Percentiles rank a stretch among this genome's conserved stretches.
Conservation (phyloP, 306 rosid species). For the Hippophae gyantsensis region DNA sequence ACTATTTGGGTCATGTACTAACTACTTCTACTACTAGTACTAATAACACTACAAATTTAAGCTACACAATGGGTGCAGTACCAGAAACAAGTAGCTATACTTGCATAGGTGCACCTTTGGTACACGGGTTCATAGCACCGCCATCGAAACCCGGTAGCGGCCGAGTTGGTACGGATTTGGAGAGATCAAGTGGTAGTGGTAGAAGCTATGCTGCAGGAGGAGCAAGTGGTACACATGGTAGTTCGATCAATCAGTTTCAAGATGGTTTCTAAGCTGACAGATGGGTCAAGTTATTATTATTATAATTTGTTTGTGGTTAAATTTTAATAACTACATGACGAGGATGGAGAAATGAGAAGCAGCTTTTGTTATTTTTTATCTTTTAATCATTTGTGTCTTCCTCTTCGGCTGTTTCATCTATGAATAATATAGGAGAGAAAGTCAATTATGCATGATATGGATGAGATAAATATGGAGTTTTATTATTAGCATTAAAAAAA, state of each 20-base stretch:
- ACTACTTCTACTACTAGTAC: constrained; percentile 20
- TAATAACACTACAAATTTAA: constrained; percentile 20
- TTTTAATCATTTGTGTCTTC: too few species aligned
- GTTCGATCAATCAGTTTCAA: constrained; percentile 84
- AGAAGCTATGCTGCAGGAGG: constrained; percentile 1
- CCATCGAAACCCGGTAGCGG: not conserved
- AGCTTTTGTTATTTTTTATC: constrained; percentile 35
- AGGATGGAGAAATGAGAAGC: constrained; percentile 27
- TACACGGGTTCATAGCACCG: constrained; percentile 28
- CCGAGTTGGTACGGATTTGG: constrained; percentile 16
- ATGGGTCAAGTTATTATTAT: constrained; percentile 30
- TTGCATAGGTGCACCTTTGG: constrained; percentile 88
- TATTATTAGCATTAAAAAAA: too few species aligned
- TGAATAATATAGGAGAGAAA: too few species aligned
- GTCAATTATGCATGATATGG: too few species aligned
- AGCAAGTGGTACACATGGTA: constrained; percentile 26
- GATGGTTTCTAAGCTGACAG: constrained; percentile 79
- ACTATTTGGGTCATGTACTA: constrained; percentile 66
- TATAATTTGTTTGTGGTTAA: not conserved
- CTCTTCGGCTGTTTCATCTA: too few species aligned
- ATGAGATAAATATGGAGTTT: too few species aligned
- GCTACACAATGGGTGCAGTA: constrained; percentile 18
- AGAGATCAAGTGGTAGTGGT: not conserved
- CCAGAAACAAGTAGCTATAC: constrained; percentile 35
- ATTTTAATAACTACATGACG: constrained; percentile 15